Evolutionary conservation across 2,329 filamentous ascomycete species (phyloP).

Genomic region (Paracoccidioides brasiliensis): DNA sequence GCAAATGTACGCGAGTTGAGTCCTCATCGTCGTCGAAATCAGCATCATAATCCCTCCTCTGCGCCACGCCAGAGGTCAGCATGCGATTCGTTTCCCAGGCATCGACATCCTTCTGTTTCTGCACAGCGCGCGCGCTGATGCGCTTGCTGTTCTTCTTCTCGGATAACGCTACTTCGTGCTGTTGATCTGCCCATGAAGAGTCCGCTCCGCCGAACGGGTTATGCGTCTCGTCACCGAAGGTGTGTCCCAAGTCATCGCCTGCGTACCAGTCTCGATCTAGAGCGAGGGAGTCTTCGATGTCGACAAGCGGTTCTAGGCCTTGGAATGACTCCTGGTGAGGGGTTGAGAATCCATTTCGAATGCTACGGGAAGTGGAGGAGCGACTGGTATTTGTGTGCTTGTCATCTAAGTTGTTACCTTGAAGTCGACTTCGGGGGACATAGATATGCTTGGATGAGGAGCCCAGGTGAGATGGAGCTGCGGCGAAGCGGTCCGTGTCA

Average conservation of each 20-base stretch:
- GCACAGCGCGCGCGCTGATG: slow-evolving; percentile 60
- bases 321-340: slow-evolving; percentile 46
- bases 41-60: slow-evolving; percentile 64
- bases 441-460: slow-evolving; percentile 28
- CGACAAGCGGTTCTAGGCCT: slow-evolving; percentile 46
- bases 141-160: slow-evolving; percentile 68
- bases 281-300: slow-evolving; percentile 57
- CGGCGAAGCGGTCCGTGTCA: slow-evolving; percentile 49
- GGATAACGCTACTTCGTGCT: slow-evolving; percentile 57
- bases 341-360: slow-evolving; percentile 17
- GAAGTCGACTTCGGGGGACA: slow-evolving; percentile 18
- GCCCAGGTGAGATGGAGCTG: slow-evolving; percentile 36
- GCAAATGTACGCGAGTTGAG: slow-evolving; percentile 70
- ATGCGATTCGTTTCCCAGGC: slow-evolving; percentile 98
- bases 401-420: slow-evolving; percentile 3
- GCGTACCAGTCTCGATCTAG: slow-evolving; percentile 90
- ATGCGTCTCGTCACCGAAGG: slow-evolving; percentile 82
- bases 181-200: slow-evolving; percentile 59
- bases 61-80: slow-evolving; percentile 90
- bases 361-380: slow-evolving; percentile 22
- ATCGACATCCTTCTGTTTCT: slow-evolving; percentile 88
- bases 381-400: slow-evolving; percentile 10
- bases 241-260: slow-evolving; percentile 72
- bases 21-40: slow-evolving; percentile 82
- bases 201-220: slow-evolving; percentile 76